Evolutionary conservation across 108 stramenopile species (phyloP).

Genomic region (Fistulifera pelliculosa): DNA sequence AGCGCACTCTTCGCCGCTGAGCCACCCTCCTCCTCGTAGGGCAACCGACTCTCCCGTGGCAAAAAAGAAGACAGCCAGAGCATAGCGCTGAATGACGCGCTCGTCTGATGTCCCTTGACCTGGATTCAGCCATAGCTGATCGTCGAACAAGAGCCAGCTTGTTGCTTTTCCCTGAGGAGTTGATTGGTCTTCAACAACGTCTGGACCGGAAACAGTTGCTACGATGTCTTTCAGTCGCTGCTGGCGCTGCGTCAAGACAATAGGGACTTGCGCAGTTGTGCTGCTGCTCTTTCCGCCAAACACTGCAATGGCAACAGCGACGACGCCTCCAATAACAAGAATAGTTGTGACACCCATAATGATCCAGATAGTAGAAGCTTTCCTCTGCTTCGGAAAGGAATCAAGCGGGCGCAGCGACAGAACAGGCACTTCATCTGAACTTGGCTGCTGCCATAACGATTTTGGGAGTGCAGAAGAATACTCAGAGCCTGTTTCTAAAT

Average conservation of each 20-base stretch:
- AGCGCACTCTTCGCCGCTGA: constrained; percentile 57
- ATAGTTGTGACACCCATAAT: background rate
- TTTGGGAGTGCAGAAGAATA: too few relatives aligned
- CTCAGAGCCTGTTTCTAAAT: too few relatives aligned
- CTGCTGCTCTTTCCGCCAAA: constrained; percentile 3
- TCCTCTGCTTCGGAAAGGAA: too few relatives aligned
- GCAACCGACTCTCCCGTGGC: constrained; percentile 22
- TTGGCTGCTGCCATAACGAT: too few relatives aligned
- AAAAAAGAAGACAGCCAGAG: constrained; percentile 57
- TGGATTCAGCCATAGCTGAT: constrained; percentile 22
- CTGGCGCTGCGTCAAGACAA: constrained; percentile 10
- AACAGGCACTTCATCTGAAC: too few relatives aligned
- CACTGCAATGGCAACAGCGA: background rate
- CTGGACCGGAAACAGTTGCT: constrained; percentile 15
- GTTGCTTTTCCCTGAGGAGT: constrained; percentile 47
- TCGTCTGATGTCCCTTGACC: constrained; percentile 11
- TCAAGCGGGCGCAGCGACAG: too few relatives aligned
- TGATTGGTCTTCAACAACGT: constrained; percentile 11
- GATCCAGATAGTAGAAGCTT: too few relatives aligned
- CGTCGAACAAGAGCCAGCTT: constrained; percentile 37
- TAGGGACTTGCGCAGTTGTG: background rate
- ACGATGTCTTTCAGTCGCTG: constrained; percentile 20
- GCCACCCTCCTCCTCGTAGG: constrained; percentile 46
- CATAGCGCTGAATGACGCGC: constrained; percentile 54
- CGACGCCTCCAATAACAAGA: background rate